Base-by-base conservation (phyloP, 164 flowering plant species). In the Vitis rupestris region DNA sequence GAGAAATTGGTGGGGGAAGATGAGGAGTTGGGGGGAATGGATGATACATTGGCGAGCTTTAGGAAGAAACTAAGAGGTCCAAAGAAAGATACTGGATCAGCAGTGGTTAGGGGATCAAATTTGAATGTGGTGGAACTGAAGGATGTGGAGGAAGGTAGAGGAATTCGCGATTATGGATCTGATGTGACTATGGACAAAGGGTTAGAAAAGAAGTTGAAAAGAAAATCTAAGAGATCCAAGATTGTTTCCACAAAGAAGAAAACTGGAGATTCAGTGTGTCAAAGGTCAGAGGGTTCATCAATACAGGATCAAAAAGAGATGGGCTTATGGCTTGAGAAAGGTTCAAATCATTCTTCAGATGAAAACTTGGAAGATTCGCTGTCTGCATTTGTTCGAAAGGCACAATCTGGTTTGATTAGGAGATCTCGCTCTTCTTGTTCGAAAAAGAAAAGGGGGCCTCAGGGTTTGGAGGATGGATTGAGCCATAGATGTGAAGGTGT, bases 1-100 rank as follows among this genome's bases (percentile, higher is more conserved):
- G 79, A 76, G 31, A 73, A 74, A 49, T 50, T 47, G 54, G 70
- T 48, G 63, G 79, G 29, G 47, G 76, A 68, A 7, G 72, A 70
- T 16, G 84, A 76, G 73, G 88, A 82, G 68, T 65, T 72, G 31
- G 87, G 84, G 49, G 86, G 82, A 17, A 88, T 88, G 96, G 84
- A 89, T 54, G 89, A 89, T 70, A 90, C 98, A 1, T 75, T 91
- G 70, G 94, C 94, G 0, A 85, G 79, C 77, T 84, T 88, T 61
- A 82, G 81, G 87, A 85, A 85, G 85, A 86, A 83, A 69, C 71
- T 89, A 73, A 91, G 78, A 78, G 83, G 81, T 68, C 92, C 92
- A 1, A 90, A 89, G 82, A 82, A 79, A 70, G 85, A 78, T 71
- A 60, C 55, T 70, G 85, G 82, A 62, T 66, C 73, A 7, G n/a